Evolutionary conservation across 768 basidiomycete genomes (phyloP), one percentile per base, ranked within the genome.

Genomic region (Mycena metata): DNA sequence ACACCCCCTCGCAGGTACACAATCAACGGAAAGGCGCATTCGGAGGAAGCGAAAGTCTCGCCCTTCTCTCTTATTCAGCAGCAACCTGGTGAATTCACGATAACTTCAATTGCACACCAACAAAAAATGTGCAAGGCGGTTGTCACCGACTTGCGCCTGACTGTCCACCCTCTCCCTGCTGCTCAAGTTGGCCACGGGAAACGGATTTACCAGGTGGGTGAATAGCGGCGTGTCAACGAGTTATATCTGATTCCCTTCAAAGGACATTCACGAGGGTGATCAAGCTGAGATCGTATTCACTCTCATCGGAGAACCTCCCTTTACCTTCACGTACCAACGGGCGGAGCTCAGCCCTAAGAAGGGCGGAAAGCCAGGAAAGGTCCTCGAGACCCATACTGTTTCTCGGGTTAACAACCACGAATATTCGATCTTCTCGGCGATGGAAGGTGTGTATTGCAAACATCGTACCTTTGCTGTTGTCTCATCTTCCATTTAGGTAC

Each of bases 251-350:
- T 17, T 23, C 42, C 23, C 61, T 51, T 24, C 42, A 9, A 10
- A 96, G 77, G 91, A 95, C n/a, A 66, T 70, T 21, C 69, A 70
- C 26, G 64, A 66, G 24, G 93, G 94, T 62, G 94, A 96, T 75
- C 93, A 98, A 83, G 96, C 97, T 19, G 94, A 96, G 79, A 98
- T 99, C 66, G 81, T 91, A 46, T 98, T 99, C 79, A 90, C 91
- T 4, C 86, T 99, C 60, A 84, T 91, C 36, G 98, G 98, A 50
- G 92, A 94, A 76, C 92, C 98, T 19, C 98, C 98, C 0, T 99
- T 98, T 81, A 92, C 96, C 1, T 98, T 99, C 80, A 96, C 96
- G 0, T 96, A 96, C 79, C 94, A 96, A 77, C 88, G 95, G 52
- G 86, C 94, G 2, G 94, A 95, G 78, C 85, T 89, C 21, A 85